A percentile compares a stretch with the other conserved stretches of the same genome.
phyloP scores from a whole-genome alignment of 2,329 filamentous ascomycete genomes.

The Plenodomus tracheiphilus region DNA sequence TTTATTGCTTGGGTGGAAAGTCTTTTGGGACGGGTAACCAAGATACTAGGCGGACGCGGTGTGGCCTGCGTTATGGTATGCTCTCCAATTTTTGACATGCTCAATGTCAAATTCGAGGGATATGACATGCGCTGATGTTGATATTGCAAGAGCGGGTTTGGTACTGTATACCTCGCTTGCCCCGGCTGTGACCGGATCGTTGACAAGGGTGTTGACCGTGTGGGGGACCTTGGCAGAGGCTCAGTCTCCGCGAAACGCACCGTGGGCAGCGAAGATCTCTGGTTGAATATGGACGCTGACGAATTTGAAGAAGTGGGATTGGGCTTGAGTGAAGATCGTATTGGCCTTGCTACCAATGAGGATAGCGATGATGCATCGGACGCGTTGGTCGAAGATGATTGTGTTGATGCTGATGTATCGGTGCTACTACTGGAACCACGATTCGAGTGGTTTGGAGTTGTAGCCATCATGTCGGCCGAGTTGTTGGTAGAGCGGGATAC shows the following conservation, averaged over 20 bases:
- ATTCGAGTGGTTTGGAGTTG: slow-evolving; percentile 9
- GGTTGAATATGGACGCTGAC: slow-evolving; percentile 9
- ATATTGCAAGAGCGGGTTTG: slow-evolving; percentile 7
- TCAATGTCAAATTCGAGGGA: slow-evolving; percentile 6
- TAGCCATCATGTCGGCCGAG: slow-evolving; percentile 5
- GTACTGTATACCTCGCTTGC: slow-evolving; percentile 7
- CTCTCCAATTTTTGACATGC: background rate
- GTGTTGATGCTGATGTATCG: slow-evolving; percentile 7
- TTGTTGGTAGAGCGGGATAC: background rate
- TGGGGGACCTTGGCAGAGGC: slow-evolving; percentile 8
- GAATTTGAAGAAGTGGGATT: slow-evolving; percentile 23
- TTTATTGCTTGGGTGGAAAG: slow-evolving; percentile 4
- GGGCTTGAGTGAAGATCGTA: slow-evolving; percentile 26
- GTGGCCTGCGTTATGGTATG: background rate
- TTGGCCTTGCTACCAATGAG: slow-evolving; percentile 4
- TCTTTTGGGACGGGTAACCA: slow-evolving; percentile 1
- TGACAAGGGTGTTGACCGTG: slow-evolving; percentile 3
- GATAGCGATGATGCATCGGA: slow-evolving; percentile 21
- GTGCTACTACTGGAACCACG: slow-evolving; percentile 16
- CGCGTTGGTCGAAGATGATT: slow-evolving; percentile 19
- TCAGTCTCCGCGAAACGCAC: slow-evolving; percentile 32
- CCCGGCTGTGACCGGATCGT: slow-evolving; percentile 3
- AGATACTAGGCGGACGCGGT: slow-evolving; percentile 6
- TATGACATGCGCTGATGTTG: slow-evolving; percentile 8
- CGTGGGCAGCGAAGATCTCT: slow-evolving; percentile 22